Evolutionary conservation across 2,329 filamentous ascomycete genomes (phyloP).

Genomic region (Lojkania enalia): DNA sequence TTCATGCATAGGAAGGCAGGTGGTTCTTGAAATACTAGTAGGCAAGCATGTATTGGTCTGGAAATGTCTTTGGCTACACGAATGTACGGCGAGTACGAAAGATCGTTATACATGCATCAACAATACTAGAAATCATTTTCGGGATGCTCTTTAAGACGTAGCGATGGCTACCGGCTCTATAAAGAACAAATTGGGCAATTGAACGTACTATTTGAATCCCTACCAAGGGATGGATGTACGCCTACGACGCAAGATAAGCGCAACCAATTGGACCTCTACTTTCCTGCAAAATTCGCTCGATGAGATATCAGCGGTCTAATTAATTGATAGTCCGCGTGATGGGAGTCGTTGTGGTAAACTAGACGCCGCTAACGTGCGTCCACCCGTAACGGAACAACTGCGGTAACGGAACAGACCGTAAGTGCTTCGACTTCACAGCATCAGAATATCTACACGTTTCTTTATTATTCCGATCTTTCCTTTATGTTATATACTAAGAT

Average conservation of each 20-base stretch:
- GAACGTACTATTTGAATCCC: neutral
- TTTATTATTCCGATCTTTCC: slow-evolving; percentile 1
- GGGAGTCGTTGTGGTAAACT: too few relatives aligned
- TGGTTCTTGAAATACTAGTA: slow-evolving; percentile 51
- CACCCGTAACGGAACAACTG: slow-evolving; percentile 7
- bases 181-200: slow-evolving; percentile 4
- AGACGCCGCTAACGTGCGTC: slow-evolving; percentile 7
- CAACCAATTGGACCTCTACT: slow-evolving; percentile 9
- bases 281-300: slow-evolving; percentile 17
- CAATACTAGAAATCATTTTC: slow-evolving; percentile 13
- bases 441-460: neutral
- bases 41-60: slow-evolving; percentile 51
- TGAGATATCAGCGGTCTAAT: slow-evolving; percentile 18
- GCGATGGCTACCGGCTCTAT: slow-evolving; percentile 10
- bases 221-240: too few relatives aligned
- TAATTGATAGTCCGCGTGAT: slow-evolving; percentile 14
- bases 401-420: slow-evolving; percentile 4
- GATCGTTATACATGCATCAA: slow-evolving; percentile 14
- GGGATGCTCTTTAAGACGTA: slow-evolving; percentile 19
- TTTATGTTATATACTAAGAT: slow-evolving; percentile 5
- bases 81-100: slow-evolving; percentile 18
- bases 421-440: slow-evolving; percentile 5
- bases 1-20: slow-evolving; percentile 49
- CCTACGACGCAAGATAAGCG: slow-evolving; percentile 14
- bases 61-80: slow-evolving; percentile 45